These are phyloP conservation scores for Metarhizium guizhouense DNA, from an alignment of 2,329 filamentous ascomycete genomes.

Conservation along the genomic window DNA sequence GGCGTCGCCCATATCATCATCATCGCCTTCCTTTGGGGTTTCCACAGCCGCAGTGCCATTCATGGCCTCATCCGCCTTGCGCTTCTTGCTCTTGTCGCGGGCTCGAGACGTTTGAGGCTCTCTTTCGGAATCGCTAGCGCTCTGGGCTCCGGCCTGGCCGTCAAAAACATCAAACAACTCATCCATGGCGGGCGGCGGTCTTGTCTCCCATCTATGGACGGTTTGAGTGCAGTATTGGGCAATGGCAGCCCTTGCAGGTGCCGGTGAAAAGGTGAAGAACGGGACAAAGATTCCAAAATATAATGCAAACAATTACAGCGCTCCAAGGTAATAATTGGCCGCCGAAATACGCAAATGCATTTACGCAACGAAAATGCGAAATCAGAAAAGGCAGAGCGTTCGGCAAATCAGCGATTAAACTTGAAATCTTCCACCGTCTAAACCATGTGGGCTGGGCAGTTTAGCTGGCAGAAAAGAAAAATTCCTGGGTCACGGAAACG, in stretches of 20 bases:
- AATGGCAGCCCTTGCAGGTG: neutral
- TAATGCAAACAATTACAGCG: neutral
- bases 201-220: neutral
- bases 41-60: slow-evolving; percentile 36
- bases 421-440: neutral
- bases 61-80: slow-evolving; percentile 72
- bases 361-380: slow-evolving; percentile 10
- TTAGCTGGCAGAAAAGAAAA: slow-evolving; percentile 19
- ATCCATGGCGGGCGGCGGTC: slow-evolving; percentile 44
- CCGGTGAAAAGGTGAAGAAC: neutral
- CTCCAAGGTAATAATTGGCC: neutral
- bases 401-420: slow-evolving; percentile 5
- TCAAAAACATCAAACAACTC: slow-evolving; percentile 80
- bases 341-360: slow-evolving; percentile 4
- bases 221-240: neutral
- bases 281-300: neutral
- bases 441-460: slow-evolving; percentile 14
- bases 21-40: slow-evolving; percentile 10
- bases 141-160: slow-evolving; percentile 38
- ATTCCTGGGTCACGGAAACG: neutral
- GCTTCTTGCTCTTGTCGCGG: slow-evolving; percentile 66
- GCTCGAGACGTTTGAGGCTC: slow-evolving; percentile 41
- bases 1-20: slow-evolving; percentile 32
- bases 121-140: slow-evolving; percentile 34
- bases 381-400: neutral